Conservation (phyloP, 1,284 basidiomycete genomes). For the Ustilago lituana region DNA sequence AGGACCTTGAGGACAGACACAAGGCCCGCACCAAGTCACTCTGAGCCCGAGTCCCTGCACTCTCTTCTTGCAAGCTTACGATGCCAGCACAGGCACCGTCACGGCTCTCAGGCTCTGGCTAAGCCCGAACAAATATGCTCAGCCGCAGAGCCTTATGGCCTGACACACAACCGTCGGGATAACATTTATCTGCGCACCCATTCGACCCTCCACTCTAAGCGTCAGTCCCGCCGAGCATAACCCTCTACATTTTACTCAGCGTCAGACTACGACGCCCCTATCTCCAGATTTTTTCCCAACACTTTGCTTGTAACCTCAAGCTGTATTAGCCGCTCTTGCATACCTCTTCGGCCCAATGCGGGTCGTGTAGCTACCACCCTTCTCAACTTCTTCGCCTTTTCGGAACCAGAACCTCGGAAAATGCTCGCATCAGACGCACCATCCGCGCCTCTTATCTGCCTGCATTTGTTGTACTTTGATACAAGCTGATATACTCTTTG, state of each 20-base stretch:
- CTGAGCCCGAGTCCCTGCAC: no score
- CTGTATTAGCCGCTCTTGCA: conserved; percentile 3
- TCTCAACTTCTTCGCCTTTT: not conserved
- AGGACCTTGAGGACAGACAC: conserved; percentile 56
- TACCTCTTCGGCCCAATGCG: no score
- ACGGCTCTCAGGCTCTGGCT: no score
- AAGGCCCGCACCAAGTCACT: conserved; percentile 33
- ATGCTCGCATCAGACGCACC: not conserved
- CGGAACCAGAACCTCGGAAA: conserved; percentile 9
- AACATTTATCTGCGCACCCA: no score
- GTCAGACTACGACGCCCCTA: no score
- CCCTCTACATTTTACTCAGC: no score
- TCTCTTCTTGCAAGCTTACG: no score
- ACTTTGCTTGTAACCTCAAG: not conserved
- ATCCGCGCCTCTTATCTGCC: not conserved
- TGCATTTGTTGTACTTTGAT: conserved; percentile 1
- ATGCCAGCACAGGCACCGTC: no score
- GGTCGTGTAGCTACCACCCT: no score
- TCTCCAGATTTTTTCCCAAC: not conserved
- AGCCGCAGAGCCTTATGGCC: no score
- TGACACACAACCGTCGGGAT: not conserved
- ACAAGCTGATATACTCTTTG: conserved; percentile 1
- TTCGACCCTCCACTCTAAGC: no score
- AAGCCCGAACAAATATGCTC: not conserved
- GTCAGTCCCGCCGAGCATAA: no score